Conservation (phyloP, 2,329 filamentous ascomycete genomes). For the Cryphonectria naterciae region DNA sequence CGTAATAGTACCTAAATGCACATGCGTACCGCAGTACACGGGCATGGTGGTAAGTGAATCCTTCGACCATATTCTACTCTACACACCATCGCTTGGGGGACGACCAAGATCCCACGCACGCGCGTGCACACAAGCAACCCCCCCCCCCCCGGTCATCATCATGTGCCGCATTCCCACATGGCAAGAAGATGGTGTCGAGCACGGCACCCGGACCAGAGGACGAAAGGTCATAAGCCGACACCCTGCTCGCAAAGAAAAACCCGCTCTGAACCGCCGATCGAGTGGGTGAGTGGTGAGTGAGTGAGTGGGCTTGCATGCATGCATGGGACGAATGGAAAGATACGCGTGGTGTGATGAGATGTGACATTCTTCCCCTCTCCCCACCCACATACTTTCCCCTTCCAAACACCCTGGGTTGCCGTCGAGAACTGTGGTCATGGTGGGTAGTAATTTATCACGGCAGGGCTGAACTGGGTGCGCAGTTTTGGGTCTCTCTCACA, state of each 20-base stretch:
- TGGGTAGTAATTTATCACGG: not conserved
- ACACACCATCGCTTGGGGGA: constrained; percentile 2
- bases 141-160: not conserved
- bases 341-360: not conserved
- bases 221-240: not conserved
- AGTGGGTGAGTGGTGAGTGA: not conserved
- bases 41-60: not conserved
- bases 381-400: not conserved
- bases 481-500: not conserved
- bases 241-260: not conserved
- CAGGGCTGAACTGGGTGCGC: constrained; percentile 13
- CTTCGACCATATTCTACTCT: constrained; percentile 4
- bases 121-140: not conserved
- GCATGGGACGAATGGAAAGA: not conserved
- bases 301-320: not conserved
- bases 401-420: not conserved
- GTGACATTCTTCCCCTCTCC: not conserved
- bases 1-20: not conserved
- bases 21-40: not conserved
- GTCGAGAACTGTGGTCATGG: not conserved
- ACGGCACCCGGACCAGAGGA: not conserved
- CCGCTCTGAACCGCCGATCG: not conserved
- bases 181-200: constrained; percentile 15
- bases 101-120: not conserved
- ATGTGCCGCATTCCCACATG: constrained; percentile 13